Evolutionary conservation across 2,329 filamentous ascomycete species (phyloP).

Genomic region (Phoma sp.): DNA sequence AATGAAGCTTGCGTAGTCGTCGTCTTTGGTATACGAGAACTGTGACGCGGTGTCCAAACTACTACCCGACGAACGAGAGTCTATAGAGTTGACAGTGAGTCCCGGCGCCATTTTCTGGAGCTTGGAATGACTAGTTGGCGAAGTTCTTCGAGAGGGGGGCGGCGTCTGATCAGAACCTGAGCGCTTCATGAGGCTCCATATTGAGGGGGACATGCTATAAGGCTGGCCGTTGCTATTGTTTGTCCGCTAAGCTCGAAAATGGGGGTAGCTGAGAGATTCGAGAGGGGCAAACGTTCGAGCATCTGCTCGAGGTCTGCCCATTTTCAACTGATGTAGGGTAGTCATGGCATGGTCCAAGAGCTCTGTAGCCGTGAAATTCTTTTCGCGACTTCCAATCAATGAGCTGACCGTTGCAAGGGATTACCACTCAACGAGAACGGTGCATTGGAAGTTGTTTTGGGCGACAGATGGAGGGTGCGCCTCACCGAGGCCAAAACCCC

Average conservation of each 20-base stretch:
- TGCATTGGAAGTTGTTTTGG: slow-evolving; percentile 19
- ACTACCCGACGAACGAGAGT: slow-evolving; percentile 33
- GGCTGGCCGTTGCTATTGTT: slow-evolving; percentile 10
- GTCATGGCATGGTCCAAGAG: slow-evolving; percentile 17
- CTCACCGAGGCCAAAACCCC: slow-evolving; percentile 28
- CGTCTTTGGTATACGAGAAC: slow-evolving; percentile 22
- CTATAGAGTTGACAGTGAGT: slow-evolving; percentile 29
- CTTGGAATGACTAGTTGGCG: slow-evolving; percentile 26
- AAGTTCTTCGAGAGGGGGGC: slow-evolving; percentile 28
- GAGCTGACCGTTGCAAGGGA: slow-evolving; percentile 34
- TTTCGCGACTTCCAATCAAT: slow-evolving; percentile 24
- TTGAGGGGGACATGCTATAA: slow-evolving; percentile 43
- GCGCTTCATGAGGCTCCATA: slow-evolving; percentile 47
- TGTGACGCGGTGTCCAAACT: slow-evolving; percentile 30
- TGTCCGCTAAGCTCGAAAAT: slow-evolving; percentile 36
- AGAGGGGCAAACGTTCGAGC: slow-evolving; percentile 26
- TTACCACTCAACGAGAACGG: slow-evolving; percentile 11
- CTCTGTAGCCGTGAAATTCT: slow-evolving; percentile 21
- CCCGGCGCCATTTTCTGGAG: slow-evolving; percentile 46
- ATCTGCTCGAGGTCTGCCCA: slow-evolving; percentile 33
- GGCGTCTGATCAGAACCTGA: slow-evolving; percentile 20
- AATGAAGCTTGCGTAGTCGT: slow-evolving; percentile 43
- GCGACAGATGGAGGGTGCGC: slow-evolving; percentile 22
- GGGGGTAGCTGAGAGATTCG: slow-evolving; percentile 30
- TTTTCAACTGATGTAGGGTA: slow-evolving; percentile 27